Evolutionary conservation across 148 eudicot genomes (phyloP).

Genomic region (Pharnaceum exiguum): DNA sequence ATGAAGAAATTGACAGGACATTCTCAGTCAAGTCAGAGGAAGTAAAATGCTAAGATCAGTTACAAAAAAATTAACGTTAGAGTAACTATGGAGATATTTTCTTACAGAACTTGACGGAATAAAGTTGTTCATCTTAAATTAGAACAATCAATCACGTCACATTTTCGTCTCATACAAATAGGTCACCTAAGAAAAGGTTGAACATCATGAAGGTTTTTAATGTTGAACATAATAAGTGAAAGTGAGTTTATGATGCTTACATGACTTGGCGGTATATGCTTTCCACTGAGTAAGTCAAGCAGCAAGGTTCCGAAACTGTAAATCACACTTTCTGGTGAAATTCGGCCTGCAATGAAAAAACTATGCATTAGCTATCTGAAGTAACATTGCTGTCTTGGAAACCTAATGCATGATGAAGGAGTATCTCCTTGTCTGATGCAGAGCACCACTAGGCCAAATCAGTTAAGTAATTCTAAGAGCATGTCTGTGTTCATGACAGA

Average conservation of each 20-base stretch:
- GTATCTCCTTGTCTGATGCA: background rate
- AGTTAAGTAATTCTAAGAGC: background rate
- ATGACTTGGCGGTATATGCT: conserved; percentile 86
- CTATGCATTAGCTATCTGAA: conserved; percentile 18
- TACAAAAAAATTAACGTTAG: too few species aligned
- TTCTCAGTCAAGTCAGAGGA: too few species aligned
- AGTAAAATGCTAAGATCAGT: too few species aligned
- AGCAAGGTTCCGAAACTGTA: conserved; percentile 80
- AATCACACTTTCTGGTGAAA: conserved; percentile 67
- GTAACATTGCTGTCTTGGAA: too few species aligned
- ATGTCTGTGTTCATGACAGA: background rate
- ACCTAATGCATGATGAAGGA: background rate
- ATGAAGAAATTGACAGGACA: too few species aligned
- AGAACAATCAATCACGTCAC: too few species aligned
- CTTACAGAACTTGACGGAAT: too few species aligned
- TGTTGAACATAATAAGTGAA: background rate
- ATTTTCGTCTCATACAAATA: too few species aligned
- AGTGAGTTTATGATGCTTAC: too few species aligned
- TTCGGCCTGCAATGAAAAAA: conserved; percentile 56
- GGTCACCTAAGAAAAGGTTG: background rate
- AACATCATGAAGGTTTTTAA: background rate
- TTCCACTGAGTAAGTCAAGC: conserved; percentile 83
- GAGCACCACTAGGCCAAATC: background rate
- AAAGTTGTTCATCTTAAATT: too few species aligned
- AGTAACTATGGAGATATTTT: too few species aligned